These are phyloP conservation scores for Lunularia cruciata DNA, from an alignment of 225 moss, liverwort and hornwort genomes.

Conservation along the genomic window DNA sequence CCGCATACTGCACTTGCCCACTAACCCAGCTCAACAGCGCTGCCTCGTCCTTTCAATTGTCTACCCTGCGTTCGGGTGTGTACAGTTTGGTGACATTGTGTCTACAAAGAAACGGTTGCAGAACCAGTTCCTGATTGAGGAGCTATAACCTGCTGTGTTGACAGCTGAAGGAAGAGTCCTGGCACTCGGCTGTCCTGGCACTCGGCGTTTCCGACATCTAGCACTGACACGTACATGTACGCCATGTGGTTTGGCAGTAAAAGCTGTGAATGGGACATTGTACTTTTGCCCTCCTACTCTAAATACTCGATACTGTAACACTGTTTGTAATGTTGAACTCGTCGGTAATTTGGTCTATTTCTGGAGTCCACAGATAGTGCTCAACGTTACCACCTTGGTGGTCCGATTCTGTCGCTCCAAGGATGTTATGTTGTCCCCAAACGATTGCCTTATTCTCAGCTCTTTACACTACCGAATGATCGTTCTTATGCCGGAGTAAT, in stretches of 20 bases:
- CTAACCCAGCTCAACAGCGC: slow-evolving; percentile 6
- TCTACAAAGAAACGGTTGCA: not conserved
- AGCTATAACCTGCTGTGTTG: not conserved
- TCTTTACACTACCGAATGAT: no score
- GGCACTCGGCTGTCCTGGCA: not conserved
- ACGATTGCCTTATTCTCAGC: no score
- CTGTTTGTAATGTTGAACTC: no score
- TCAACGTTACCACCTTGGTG: no score
- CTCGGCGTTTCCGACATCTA: slow-evolving; percentile 4
- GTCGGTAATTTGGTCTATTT: no score
- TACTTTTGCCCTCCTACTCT: slow-evolving; percentile 18
- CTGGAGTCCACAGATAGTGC: no score
- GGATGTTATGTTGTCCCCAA: no score
- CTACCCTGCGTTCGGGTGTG: slow-evolving; percentile 2
- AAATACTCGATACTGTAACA: slow-evolving; percentile 4
- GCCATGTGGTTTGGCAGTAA: slow-evolving; percentile 17
- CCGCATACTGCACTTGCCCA: slow-evolving; percentile 12
- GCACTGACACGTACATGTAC: slow-evolving; percentile 15
- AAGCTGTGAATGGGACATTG: slow-evolving; percentile 27
- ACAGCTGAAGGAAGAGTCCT: slow-evolving; percentile 11
- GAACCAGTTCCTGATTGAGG: slow-evolving; percentile 5
- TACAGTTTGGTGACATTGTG: slow-evolving; percentile 13
- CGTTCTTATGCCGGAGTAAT: no score
- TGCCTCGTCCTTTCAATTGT: slow-evolving; percentile 2
- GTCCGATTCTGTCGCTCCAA: no score